Base-by-base conservation (phyloP, 805 yeast genomes). In the Wickerhamiella lipophila region DNA sequence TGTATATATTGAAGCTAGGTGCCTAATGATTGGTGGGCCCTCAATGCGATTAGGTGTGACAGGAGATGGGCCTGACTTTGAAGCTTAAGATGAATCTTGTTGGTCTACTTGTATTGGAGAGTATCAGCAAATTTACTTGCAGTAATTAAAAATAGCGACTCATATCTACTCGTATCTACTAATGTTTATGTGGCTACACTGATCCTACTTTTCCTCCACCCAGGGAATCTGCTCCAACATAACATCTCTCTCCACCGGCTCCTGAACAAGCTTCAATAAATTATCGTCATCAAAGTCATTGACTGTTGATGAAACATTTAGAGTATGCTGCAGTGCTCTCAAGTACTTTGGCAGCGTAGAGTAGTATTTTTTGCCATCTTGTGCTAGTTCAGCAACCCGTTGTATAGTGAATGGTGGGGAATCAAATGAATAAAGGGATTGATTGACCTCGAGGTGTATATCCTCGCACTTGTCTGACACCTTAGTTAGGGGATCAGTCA, bases 371-470 rank as follows among this genome's bases (percentile, higher is more conserved):
- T 49, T 49, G 7, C 68, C 66, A 5, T 54, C 50, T 6, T 50
- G 29, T 21, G 66, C 53, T 32, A 67, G 56, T 50, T 67, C 71
- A 4, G 65, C 63, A 25, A 67, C 40, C 21, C 71, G 55, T 52
- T 67, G 69, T 6, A 68, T 36, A 6, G 70, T 65, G 50, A 61
- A 67, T 1, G 71, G 71, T 7, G 71, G 68, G n/a, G 47, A 50
- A 8, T 47, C 51, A 12, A 52, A 42, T n/a, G 44, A 52, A 12
- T 32, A 26, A 12, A 59, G 40, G 22, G 32, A 15, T 11, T 26
- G 30, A 29, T 52, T 42, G n/a, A 53, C 30, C 8, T 38, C 46
- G 16, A 32, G 34, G 3, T 30, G 34, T 19, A 53, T 21, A 12
- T 52, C 55, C 3, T 32, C 49, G 12, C 53, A 45, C 13, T 56